Conservation (phyloP, 164 flowering plant genomes). For the grape (Vitis vinifera) region DNA sequence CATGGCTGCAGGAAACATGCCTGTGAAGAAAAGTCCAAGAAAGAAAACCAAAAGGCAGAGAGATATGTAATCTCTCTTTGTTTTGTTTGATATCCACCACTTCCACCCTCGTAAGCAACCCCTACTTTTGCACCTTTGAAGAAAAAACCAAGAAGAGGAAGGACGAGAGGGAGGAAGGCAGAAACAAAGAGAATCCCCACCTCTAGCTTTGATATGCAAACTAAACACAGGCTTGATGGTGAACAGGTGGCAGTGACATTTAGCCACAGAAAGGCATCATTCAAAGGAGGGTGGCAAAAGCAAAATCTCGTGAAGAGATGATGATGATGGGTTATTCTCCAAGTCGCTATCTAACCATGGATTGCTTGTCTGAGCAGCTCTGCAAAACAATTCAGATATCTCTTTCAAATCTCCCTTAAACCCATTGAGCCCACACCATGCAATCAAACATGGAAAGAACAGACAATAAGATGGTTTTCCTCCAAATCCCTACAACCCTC, state of each 20-base stretch:
- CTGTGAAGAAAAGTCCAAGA: conserved; percentile 27
- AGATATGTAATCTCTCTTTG: not conserved
- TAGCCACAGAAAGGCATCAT: conserved; percentile 38
- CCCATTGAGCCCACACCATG: conserved; percentile 26
- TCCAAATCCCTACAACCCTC: conserved; percentile 5
- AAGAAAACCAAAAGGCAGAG: conserved; percentile 21
- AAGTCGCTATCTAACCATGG: conserved; percentile 54
- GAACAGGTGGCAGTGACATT: conserved; percentile 22
- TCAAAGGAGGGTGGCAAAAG: conserved; percentile 26
- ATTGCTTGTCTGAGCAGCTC: conserved; percentile 54
- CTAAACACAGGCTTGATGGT: conserved; percentile 7
- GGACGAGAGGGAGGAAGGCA: not conserved
- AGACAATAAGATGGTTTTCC: conserved; percentile 19
- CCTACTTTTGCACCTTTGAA: conserved; percentile 11
- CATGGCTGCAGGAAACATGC: conserved; percentile 51
- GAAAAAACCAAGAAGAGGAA: conserved; percentile 11
- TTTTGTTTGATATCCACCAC: conserved; percentile 5
- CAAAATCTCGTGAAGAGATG: conserved; percentile 51
- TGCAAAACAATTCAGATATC: conserved; percentile 32
- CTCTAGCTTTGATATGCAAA: conserved; percentile 12
- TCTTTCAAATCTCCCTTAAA: conserved; percentile 19
- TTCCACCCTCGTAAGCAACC: not conserved
- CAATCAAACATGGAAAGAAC: conserved; percentile 19
- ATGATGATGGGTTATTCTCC: conserved; percentile 40
- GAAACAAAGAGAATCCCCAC: conserved; percentile 14